Percentiles rank a stretch among this genome's conserved stretches.
These are phyloP conservation scores for Penicillium crystallinum DNA, from an alignment of 495 filamentous ascomycete species.

Conservation along the genomic window DNA sequence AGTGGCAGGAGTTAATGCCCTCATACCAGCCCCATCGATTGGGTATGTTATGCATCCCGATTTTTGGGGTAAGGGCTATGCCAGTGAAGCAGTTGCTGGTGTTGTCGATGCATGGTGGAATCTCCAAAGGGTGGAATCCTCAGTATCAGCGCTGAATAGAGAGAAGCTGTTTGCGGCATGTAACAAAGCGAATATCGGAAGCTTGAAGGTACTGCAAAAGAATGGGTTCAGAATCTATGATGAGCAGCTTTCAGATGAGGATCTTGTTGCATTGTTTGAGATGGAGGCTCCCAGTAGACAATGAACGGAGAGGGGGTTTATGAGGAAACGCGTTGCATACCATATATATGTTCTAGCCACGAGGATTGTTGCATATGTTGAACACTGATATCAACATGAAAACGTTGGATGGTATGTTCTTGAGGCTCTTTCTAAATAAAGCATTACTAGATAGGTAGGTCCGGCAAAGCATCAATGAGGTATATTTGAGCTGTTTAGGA, in stretches of 20 bases:
- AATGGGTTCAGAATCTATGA: constrained; percentile 13
- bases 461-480: no score
- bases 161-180: constrained; percentile 21
- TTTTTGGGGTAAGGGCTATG: constrained; percentile 20
- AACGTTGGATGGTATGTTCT: no score
- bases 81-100: constrained; percentile 18
- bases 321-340: no score
- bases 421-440: no score
- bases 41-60: constrained; percentile 26
- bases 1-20: constrained; percentile 18
- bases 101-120: constrained; percentile 24
- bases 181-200: constrained; percentile 20
- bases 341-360: no score
- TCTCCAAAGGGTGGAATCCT: constrained; percentile 3
- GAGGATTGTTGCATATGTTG: no score
- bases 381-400: no score
- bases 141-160: not conserved
- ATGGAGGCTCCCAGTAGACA: constrained; percentile 1
- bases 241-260: constrained; percentile 13
- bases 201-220: constrained; percentile 20
- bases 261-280: constrained; percentile 15
- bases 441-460: no score
- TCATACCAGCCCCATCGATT: constrained; percentile 22
- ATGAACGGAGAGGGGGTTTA: not conserved
- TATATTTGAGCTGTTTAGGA: no score